Conservation (phyloP, 306 rosid genomes). For the Glycine tomentella region DNA sequence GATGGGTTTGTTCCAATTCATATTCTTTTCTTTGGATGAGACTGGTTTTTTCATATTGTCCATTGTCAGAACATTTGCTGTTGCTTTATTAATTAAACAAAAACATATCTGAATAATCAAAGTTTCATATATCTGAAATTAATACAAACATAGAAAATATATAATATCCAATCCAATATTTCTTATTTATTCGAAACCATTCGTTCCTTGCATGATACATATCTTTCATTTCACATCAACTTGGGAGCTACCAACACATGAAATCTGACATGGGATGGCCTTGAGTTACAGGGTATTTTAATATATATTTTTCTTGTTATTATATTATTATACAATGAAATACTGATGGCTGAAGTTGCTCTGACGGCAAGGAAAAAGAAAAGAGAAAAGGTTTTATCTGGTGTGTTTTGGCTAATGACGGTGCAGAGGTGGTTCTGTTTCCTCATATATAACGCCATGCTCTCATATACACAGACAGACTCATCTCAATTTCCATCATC, state of each 20-base stretch:
- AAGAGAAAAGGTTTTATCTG: conserved; percentile 20
- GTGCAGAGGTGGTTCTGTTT: conserved; percentile 30
- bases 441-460: conserved; percentile 53
- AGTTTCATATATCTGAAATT: no score
- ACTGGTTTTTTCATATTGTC: conserved; percentile 11
- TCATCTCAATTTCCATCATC: conserved; percentile 27
- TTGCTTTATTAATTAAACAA: conserved; percentile 36
- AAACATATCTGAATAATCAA: no score
- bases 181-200: conserved; percentile 51
- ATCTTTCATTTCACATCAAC: conserved; percentile 59
- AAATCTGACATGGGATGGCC: conserved; percentile 71
- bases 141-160: no score
- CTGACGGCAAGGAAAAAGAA: background rate
- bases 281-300: conserved; percentile 46
- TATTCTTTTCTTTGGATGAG: conserved; percentile 20
- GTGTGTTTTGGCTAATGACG: background rate
- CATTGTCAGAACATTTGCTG: conserved; percentile 43
- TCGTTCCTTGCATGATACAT: conserved; percentile 58
- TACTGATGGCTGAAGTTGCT: conserved; percentile 48
- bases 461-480: conserved; percentile 60
- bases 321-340: conserved; percentile 50
- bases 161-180: no score
- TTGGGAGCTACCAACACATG: conserved; percentile 63
- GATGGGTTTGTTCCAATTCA: conserved; percentile 47
- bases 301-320: background rate